Percentiles rank a stretch among this genome's conserved stretches.
These are phyloP conservation scores for Candida orba DNA, from an alignment of 805 yeast genomes.

Conservation along the genomic window DNA sequence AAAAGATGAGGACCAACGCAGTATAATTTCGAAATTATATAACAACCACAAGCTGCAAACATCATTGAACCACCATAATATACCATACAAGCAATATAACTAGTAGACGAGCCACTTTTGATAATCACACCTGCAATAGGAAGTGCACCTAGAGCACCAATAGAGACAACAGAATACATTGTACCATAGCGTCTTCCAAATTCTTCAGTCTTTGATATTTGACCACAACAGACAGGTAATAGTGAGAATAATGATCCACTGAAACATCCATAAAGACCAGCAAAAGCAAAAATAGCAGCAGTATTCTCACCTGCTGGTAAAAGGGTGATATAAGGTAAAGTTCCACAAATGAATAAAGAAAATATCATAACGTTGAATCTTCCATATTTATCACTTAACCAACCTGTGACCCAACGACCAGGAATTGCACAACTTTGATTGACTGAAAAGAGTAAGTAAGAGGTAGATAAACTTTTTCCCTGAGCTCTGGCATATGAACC, in stretches of 20 bases:
- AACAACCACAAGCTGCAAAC: slow-evolving; percentile 30
- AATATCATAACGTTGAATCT: slow-evolving; percentile 33
- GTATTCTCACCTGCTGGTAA: neutral
- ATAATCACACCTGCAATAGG: slow-evolving; percentile 47
- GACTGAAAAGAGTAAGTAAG: slow-evolving; percentile 39
- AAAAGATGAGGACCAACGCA: neutral
- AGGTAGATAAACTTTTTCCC: slow-evolving; percentile 33
- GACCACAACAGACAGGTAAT: slow-evolving; percentile 53
- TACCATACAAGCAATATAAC: slow-evolving; percentile 31
- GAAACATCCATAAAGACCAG: slow-evolving; percentile 44
- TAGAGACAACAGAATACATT: slow-evolving; percentile 51
- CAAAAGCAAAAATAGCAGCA: slow-evolving; percentile 31
- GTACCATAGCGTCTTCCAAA: slow-evolving; percentile 51
- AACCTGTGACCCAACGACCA: slow-evolving; percentile 39
- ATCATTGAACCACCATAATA: slow-evolving; percentile 30
- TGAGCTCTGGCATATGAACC: slow-evolving; percentile 43
- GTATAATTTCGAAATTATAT: slow-evolving; percentile 34
- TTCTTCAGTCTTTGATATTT: slow-evolving; percentile 44
- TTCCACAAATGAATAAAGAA: neutral
- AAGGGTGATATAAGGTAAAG: neutral
- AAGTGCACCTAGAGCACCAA: slow-evolving; percentile 42
- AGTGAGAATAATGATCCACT: slow-evolving; percentile 49
- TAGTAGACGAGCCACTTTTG: slow-evolving; percentile 26
- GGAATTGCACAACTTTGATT: slow-evolving; percentile 34
- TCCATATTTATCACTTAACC: slow-evolving; percentile 38